A percentile compares a stretch with the other conserved stretches of the same genome.
These are phyloP conservation scores for Nicotiana undulata DNA, from an alignment of 257 asterid genomes.

Conservation along the genomic window DNA sequence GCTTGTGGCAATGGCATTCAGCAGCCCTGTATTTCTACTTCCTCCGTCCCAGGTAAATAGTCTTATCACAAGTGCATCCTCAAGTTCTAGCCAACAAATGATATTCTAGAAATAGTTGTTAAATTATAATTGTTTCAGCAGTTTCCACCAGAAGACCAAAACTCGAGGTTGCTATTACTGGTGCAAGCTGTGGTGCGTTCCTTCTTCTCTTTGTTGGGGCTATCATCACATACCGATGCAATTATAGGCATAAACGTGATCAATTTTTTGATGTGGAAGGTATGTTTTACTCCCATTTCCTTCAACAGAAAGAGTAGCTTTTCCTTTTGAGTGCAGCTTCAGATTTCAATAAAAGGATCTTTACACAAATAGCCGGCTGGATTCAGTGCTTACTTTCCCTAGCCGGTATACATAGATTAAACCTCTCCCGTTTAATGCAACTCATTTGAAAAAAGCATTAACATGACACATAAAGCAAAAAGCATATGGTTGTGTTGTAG, in stretches of 20 bases:
- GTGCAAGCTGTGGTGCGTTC: constrained; percentile 54
- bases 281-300: constrained; percentile 5
- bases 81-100: neutral
- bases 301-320: neutral
- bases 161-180: constrained; percentile 41
- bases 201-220: constrained; percentile 60
- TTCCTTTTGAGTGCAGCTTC: neutral
- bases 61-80: neutral
- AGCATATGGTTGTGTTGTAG: neutral
- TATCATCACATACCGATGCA: constrained; percentile 31
- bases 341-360: neutral
- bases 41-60: constrained; percentile 51
- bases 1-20: constrained; percentile 51
- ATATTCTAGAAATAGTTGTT: neutral
- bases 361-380: too few relatives aligned
- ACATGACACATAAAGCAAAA: too few relatives aligned
- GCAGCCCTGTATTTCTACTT: constrained; percentile 63
- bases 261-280: constrained; percentile 67
- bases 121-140: constrained; percentile 22
- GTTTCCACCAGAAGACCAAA: constrained; percentile 50
- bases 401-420: too few relatives aligned
- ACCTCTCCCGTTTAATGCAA: too few relatives aligned
- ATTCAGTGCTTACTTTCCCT: too few relatives aligned
- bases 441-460: too few relatives aligned
- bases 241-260: constrained; percentile 33